Evolutionary conservation across 805 yeast species (phyloP).

Genomic region (Monosporozyma solicola): DNA sequence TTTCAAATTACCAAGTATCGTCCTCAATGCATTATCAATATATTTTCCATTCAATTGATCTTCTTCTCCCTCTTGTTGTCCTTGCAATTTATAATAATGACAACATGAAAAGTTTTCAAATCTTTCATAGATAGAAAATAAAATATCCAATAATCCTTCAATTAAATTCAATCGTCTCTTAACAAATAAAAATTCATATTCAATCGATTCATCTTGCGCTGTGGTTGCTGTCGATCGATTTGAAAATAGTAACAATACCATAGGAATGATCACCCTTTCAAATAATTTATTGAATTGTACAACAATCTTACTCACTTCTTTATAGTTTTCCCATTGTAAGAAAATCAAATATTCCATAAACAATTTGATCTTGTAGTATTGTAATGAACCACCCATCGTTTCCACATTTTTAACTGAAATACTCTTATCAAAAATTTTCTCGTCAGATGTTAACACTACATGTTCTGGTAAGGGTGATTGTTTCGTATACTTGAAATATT

Average conservation of each 20-base stretch:
- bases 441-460: background rate
- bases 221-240: too few relatives aligned
- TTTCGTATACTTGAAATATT: background rate
- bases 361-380: slow-evolving; percentile 17
- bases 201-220: background rate
- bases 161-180: background rate
- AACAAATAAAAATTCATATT: background rate
- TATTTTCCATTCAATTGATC: background rate
- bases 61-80: too few relatives aligned
- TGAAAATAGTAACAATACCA: background rate
- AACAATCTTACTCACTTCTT: slow-evolving; percentile 8
- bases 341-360: slow-evolving; percentile 14
- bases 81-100: background rate
- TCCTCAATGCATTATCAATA: background rate
- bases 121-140: background rate
- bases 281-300: slow-evolving; percentile 12
- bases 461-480: background rate
- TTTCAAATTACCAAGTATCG: background rate
- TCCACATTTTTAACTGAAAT: background rate
- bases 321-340: slow-evolving; percentile 15
- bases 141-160: background rate
- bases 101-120: background rate
- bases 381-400: slow-evolving; percentile 5
- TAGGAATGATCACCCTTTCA: slow-evolving; percentile 3
- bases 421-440: background rate